phyloP scores from a whole-genome alignment of 345 rosid genomes.

The Clarkia xantiana region DNA sequence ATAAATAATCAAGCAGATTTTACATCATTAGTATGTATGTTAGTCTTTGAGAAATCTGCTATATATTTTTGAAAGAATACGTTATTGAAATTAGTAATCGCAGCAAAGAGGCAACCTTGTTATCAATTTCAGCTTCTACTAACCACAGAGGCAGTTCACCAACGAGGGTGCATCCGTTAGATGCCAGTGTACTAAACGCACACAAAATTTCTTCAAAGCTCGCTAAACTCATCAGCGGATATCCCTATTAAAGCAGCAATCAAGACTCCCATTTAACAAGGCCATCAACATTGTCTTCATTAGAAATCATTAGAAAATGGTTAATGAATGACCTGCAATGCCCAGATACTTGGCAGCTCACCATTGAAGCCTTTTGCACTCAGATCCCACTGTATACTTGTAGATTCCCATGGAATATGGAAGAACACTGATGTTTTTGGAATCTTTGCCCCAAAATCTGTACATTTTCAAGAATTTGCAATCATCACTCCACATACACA shows the following conservation, averaged over 20 bases:
- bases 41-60: slow-evolving; percentile 1
- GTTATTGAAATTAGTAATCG: slow-evolving; percentile 1
- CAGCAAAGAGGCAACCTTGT: slow-evolving; percentile 26
- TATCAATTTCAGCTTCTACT: slow-evolving; percentile 36
- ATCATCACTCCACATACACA: slow-evolving; percentile 11
- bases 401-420: slow-evolving; percentile 51
- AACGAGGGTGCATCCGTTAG: slow-evolving; percentile 44
- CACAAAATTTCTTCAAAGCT: slow-evolving; percentile 50
- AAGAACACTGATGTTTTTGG: slow-evolving; percentile 53
- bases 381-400: slow-evolving; percentile 34
- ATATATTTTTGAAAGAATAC: not conserved
- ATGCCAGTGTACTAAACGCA: slow-evolving; percentile 42
- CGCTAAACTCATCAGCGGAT: slow-evolving; percentile 45
- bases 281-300: too few species aligned
- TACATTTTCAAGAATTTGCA: slow-evolving; percentile 9
- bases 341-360: slow-evolving; percentile 70
- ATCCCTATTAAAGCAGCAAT: slow-evolving; percentile 29
- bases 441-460: slow-evolving; percentile 85
- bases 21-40: not conserved
- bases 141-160: slow-evolving; percentile 65
- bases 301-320: too few species aligned
- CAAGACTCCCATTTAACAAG: not conserved
- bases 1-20: slow-evolving; percentile 2
- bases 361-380: slow-evolving; percentile 58
- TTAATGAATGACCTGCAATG: slow-evolving; percentile 46